These are phyloP conservation scores for Bryum argenteum DNA, from an alignment of 225 moss, liverwort and hornwort species.

Conservation along the genomic window DNA sequence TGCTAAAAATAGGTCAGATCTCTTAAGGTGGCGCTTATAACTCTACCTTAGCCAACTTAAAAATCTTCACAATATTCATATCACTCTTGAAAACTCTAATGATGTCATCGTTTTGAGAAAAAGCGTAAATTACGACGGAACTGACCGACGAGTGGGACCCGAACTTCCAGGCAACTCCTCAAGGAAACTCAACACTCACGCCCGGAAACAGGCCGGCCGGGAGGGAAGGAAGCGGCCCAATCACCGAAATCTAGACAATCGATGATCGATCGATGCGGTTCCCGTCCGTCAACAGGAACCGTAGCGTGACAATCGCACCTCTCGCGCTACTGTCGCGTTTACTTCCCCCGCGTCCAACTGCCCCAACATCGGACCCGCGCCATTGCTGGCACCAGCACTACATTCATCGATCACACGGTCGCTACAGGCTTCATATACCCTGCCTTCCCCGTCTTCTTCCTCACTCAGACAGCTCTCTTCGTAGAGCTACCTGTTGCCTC, in stretches of 20 bases:
- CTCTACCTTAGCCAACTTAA: no score
- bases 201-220: no score
- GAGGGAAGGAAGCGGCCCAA: no score
- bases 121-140: no score
- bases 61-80: no score
- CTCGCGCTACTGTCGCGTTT: background rate
- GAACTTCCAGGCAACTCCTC: no score
- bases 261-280: background rate
- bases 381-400: background rate
- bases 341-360: background rate
- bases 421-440: background rate
- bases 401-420: background rate
- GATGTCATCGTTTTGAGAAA: no score
- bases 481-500: background rate
- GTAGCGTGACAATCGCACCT: background rate
- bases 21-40: no score
- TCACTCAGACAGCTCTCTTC: background rate
- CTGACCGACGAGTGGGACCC: no score
- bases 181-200: no score
- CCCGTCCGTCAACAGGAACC: background rate
- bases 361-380: constrained; percentile 9
- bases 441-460: background rate
- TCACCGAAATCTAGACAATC: background rate
- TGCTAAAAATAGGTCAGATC: no score
- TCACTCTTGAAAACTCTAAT: no score